These are phyloP conservation scores for Aspergillus pseudoterreus DNA, from an alignment of 2,329 filamentous ascomycete genomes.

Conservation along the genomic window DNA sequence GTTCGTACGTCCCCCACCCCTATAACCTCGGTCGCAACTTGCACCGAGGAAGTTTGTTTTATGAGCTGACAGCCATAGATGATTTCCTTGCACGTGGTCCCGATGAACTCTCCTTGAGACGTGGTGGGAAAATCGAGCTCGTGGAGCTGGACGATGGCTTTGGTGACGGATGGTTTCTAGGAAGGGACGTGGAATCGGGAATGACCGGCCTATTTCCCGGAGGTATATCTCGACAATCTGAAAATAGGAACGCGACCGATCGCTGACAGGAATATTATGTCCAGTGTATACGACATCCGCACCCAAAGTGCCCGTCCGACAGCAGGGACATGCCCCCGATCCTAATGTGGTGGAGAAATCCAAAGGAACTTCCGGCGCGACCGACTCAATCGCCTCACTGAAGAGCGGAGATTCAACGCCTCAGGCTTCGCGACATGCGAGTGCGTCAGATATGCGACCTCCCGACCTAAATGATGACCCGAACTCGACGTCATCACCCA, in stretches of 20 bases:
- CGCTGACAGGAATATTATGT: constrained; percentile 1
- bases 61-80: constrained; percentile 51
- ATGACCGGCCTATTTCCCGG: constrained; percentile 47
- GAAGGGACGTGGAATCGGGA: constrained; percentile 41
- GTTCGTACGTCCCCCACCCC: constrained; percentile 39
- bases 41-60: too few species aligned
- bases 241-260: not conserved
- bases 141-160: constrained; percentile 65
- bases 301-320: constrained; percentile 23
- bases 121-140: constrained; percentile 64
- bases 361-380: constrained; percentile 9
- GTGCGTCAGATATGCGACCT: constrained; percentile 26
- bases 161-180: constrained; percentile 64
- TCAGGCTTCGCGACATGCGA: constrained; percentile 38
- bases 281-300: constrained; percentile 25
- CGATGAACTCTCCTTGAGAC: constrained; percentile 84
- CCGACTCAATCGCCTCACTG: constrained; percentile 21
- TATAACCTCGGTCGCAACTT: constrained; percentile 10
- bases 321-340: constrained; percentile 13
- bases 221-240: constrained; percentile 28
- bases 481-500: constrained; percentile 16
- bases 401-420: constrained; percentile 37
- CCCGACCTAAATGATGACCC: constrained; percentile 16
- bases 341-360: constrained; percentile 1
- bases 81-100: constrained; percentile 88